phyloP scores from a whole-genome alignment of 768 basidiomycete species.

The Podaxis pistillaris region DNA sequence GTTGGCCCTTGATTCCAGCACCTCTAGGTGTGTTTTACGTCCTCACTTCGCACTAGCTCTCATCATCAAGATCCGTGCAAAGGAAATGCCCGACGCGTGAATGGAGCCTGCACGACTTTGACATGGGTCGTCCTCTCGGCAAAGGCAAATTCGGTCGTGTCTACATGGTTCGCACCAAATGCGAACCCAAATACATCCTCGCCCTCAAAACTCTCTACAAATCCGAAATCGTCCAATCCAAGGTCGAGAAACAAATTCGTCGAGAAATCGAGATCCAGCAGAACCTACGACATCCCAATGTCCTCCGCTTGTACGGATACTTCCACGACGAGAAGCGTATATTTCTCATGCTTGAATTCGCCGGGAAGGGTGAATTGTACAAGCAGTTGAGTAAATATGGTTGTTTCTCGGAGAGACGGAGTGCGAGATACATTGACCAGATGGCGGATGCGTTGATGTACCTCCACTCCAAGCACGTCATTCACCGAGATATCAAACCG shows the following conservation, averaged over 20 bases:
- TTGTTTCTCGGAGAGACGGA: slow-evolving; percentile 84
- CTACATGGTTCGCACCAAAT: slow-evolving; percentile 95
- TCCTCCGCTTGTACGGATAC: slow-evolving; percentile 92
- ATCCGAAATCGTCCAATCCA: slow-evolving; percentile 87
- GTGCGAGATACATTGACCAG: slow-evolving; percentile 90
- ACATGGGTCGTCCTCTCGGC: slow-evolving; percentile 95
- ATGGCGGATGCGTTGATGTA: slow-evolving; percentile 97
- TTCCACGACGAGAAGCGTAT: slow-evolving; percentile 98
- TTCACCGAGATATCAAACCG: slow-evolving; percentile 98
- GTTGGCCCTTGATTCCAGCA: slow-evolving; percentile 83
- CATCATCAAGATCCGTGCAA: neutral
- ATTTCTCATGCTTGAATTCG: slow-evolving; percentile 97
- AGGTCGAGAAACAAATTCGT: slow-evolving; percentile 95
- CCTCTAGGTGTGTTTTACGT: slow-evolving; percentile 48
- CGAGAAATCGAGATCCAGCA: slow-evolving; percentile 98
- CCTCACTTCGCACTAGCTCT: neutral
- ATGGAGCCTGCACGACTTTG: slow-evolving; percentile 84
- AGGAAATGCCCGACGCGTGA: slow-evolving; percentile 76
- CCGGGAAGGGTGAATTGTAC: slow-evolving; percentile 95
- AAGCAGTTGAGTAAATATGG: slow-evolving; percentile 89
- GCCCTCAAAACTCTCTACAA: slow-evolving; percentile 98
- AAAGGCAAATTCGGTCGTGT: slow-evolving; percentile 99
- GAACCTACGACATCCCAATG: slow-evolving; percentile 92
- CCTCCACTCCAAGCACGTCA: slow-evolving; percentile 94
- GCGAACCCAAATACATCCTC: slow-evolving; percentile 86